Percentiles rank a stretch among this genome's conserved stretches.
phyloP scores from a whole-genome alignment of 2,329 filamentous ascomycete genomes.

The Cladosporium phlei region DNA sequence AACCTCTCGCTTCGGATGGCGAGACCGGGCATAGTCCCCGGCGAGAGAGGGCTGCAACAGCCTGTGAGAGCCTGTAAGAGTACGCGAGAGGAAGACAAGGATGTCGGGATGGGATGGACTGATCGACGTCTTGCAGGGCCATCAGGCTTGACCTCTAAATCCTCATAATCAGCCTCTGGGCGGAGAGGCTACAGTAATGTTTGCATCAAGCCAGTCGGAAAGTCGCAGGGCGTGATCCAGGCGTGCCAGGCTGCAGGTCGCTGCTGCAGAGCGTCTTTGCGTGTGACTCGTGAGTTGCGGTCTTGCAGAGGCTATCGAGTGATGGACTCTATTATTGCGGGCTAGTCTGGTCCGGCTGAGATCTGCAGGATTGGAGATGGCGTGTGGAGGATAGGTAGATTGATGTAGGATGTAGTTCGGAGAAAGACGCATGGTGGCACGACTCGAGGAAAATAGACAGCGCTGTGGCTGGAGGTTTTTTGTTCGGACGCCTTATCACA shows the following conservation, averaged over 20 bases:
- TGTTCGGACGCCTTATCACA: slow-evolving; percentile 72
- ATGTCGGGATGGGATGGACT: no score
- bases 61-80: no score
- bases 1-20: neutral
- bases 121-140: slow-evolving; percentile 3
- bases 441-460: slow-evolving; percentile 51
- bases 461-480: slow-evolving; percentile 76
- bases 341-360: neutral
- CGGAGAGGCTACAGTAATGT: neutral
- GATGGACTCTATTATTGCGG: no score
- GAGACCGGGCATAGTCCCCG: neutral
- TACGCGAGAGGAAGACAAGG: no score
- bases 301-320: neutral
- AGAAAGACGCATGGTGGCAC: neutral
- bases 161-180: neutral
- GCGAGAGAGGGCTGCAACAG: neutral
- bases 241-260: neutral
- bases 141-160: slow-evolving; percentile 3
- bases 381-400: neutral
- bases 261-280: neutral
- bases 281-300: slow-evolving; percentile 1
- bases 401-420: slow-evolving; percentile 9
- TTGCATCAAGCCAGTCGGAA: slow-evolving; percentile 6
- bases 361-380: slow-evolving; percentile 6
- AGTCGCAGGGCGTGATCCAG: no score